Evolutionary conservation across 306 rosid genomes (phyloP).

Genomic region (Lotus japonicus): DNA sequence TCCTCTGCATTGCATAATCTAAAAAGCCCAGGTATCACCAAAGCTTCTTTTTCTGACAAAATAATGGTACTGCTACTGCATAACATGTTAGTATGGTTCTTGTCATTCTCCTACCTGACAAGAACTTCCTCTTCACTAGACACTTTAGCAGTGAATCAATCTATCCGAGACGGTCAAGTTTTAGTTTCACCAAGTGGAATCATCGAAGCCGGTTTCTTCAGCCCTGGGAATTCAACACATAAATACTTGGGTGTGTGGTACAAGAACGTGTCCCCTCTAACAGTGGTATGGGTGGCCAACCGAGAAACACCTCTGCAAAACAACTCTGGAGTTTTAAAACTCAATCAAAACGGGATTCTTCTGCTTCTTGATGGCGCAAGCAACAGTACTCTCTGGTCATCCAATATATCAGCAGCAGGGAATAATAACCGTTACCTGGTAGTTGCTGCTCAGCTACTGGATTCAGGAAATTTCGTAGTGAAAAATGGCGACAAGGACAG

Average conservation of each 20-base stretch:
- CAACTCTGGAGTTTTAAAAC: neutral
- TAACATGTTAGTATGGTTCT: neutral
- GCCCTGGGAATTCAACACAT: neutral
- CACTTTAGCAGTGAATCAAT: neutral
- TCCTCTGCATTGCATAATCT: too few species aligned
- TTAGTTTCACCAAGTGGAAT: slow-evolving; percentile 11
- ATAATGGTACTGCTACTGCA: neutral
- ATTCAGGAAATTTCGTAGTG: neutral
- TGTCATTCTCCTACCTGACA: neutral
- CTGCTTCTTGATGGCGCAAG: neutral
- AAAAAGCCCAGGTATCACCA: too few species aligned
- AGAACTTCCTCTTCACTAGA: neutral
- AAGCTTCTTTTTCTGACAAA: too few species aligned
- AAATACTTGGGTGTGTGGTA: slow-evolving; percentile 22
- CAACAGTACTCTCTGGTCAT: neutral
- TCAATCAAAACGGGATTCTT: neutral
- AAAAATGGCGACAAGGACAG: neutral
- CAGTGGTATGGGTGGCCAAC: slow-evolving; percentile 28
- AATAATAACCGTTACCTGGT: neutral
- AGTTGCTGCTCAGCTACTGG: neutral
- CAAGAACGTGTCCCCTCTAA: neutral
- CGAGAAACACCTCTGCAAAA: neutral
- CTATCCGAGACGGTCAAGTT: neutral
- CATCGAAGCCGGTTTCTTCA: slow-evolving; percentile 16
- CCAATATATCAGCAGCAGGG: neutral